Evolutionary conservation across 2,329 filamentous ascomycete genomes (phyloP).

Genomic region (Meredithiella fracta): DNA sequence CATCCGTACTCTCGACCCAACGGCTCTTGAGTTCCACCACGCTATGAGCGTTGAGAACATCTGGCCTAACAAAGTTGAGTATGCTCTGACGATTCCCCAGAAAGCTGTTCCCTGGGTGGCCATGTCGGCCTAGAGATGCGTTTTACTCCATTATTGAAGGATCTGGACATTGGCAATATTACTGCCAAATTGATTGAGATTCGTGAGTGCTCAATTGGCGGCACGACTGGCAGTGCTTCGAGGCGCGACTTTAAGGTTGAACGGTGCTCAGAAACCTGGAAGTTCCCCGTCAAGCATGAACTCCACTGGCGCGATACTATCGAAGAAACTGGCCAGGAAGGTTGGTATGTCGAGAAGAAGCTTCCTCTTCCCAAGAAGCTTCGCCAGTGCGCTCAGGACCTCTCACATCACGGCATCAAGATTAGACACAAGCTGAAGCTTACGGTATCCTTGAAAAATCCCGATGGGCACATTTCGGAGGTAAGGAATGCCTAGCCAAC

Average conservation of each 20-base stretch:
- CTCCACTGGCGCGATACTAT: constrained; percentile 55
- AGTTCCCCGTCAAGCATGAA: constrained; percentile 35
- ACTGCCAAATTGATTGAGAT: constrained; percentile 65
- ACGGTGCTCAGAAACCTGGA: constrained; percentile 46
- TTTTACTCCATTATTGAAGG: constrained; percentile 77
- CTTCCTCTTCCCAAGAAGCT: constrained; percentile 66
- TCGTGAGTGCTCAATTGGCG: constrained; percentile 46
- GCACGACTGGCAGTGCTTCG: constrained; percentile 25
- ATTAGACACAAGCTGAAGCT: constrained; percentile 85
- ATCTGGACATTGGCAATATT: constrained; percentile 69
- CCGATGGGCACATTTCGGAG: constrained; percentile 81
- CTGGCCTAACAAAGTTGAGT: constrained; percentile 95
- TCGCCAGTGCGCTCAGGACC: constrained; percentile 72
- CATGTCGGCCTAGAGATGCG: constrained; percentile 68
- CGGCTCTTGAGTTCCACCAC: constrained; percentile 62
- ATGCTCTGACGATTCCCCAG: constrained; percentile 81
- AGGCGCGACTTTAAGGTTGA: constrained; percentile 45
- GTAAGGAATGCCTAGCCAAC: constrained; percentile 26
- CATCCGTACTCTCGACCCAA: constrained; percentile 60
- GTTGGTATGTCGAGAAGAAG: constrained; percentile 43
- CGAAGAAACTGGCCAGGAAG: constrained; percentile 49
- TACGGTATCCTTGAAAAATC: constrained; percentile 80
- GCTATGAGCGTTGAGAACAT: constrained; percentile 94
- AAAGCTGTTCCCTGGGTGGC: constrained; percentile 95
- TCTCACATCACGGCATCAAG: constrained; percentile 78